Evolutionary conservation across 371 early-diverging fungal species (phyloP), one percentile per base, ranked within the genome.

Genomic region (Mucor irregularis): DNA sequence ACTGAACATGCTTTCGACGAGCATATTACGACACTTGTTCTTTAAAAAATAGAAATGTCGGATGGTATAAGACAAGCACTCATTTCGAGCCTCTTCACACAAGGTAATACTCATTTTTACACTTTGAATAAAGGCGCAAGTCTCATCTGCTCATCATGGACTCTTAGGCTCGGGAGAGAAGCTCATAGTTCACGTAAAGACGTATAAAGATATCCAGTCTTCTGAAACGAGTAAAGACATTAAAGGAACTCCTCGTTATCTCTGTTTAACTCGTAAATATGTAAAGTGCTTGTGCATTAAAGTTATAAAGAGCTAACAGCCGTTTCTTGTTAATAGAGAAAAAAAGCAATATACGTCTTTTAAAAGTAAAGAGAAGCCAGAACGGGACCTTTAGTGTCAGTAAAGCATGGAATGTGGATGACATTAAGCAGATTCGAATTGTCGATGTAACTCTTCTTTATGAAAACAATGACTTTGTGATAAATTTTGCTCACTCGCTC

Each of bases 321-420:
- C n/a, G 13, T 19, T 24, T 24, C 10, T 1, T 40, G 19, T 22
- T 4, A 25, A 26, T 49, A 76, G 78, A 70, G 58, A 74, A 74
- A 61, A 76, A 73, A 26, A 78, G 72, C 51, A 73, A 73, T 49
- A 66, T 76, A 13, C 78, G 81, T 10, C 62, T 84, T 16, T 74
- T 80, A 49, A 84, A 84, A 50, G 76, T 77, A 16, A 84, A 81
- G 44, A 73, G 81, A 62, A 80, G 69, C 28, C 78, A 81, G 31
- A 77, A 70, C 10, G 80, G 81, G 2, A 76, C 79, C 9, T 84
- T 80, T 45, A 76, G 80, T 38, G 73, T 80, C 24, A 79, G 77
- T 45, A 84, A 78, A 58, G 69, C 75, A 3, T 84, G 85, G 85
- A 60, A 73, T 42, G 55, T 84, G 29, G 85, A 84, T 30, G 85